phyloP scores from a whole-genome alignment of 2,329 filamentous ascomycete species.

The Fusarium veterinarium region DNA sequence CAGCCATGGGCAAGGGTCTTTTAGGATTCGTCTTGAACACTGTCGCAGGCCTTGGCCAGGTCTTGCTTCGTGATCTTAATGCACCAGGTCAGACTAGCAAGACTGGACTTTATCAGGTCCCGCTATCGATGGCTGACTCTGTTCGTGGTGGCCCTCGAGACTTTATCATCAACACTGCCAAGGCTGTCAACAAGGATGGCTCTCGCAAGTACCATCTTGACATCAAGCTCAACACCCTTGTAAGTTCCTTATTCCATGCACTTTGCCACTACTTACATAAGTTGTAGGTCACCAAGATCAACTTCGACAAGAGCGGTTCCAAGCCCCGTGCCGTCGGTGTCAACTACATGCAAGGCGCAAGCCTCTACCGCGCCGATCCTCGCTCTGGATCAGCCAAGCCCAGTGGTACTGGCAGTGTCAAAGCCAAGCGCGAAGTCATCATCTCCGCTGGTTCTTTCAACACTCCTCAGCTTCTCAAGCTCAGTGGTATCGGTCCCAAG shows the following conservation, averaged over 20 bases:
- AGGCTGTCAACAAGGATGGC: conserved; percentile 36
- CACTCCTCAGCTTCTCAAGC: conserved; percentile 62
- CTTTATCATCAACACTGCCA: conserved; percentile 58
- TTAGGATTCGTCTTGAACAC: conserved; percentile 28
- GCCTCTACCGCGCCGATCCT: conserved; percentile 43
- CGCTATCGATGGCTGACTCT: conserved; percentile 63
- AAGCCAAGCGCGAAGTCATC: conserved; percentile 55
- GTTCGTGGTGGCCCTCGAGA: conserved; percentile 67
- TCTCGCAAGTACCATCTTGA: conserved; percentile 45
- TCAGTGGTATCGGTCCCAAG: conserved; percentile 54
- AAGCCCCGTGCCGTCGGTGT: conserved; percentile 50
- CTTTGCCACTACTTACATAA: neutral
- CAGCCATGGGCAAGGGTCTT: conserved; percentile 44
- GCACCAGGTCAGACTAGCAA: conserved; percentile 34
- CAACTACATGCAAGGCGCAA: conserved; percentile 45
- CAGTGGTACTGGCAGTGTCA: conserved; percentile 5
- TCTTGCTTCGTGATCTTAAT: conserved; percentile 46
- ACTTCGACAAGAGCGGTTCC: conserved; percentile 47
- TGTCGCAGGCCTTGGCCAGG: conserved; percentile 40
- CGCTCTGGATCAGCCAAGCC: conserved; percentile 26
- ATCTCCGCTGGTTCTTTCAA: conserved; percentile 62
- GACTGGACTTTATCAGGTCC: conserved; percentile 65
- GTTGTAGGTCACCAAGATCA: conserved; percentile 48
- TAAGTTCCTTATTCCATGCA: neutral
- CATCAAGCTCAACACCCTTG: conserved; percentile 43